Percentiles rank a stretch among this genome's conserved stretches.
Conservation (phyloP, 768 basidiomycete species). For the Suillus tomentosus region DNA sequence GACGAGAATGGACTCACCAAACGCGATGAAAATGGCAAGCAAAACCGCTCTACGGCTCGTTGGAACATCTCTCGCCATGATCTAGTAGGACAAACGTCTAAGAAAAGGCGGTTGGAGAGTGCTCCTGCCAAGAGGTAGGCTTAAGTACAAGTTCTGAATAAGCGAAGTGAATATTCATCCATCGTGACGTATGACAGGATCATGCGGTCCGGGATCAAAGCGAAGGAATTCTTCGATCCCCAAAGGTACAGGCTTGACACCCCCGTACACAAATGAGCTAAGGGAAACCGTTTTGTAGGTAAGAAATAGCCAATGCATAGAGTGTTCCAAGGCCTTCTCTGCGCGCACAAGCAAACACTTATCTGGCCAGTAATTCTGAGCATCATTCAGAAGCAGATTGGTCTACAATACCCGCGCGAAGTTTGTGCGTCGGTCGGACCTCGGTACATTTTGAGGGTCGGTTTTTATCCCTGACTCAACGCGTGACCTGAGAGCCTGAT, state of each 20-base stretch:
- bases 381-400: neutral
- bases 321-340: neutral
- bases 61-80: conserved; percentile 47
- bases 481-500: conserved; percentile 1
- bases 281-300: neutral
- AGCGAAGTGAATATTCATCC: conserved; percentile 4
- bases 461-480: neutral
- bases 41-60: conserved; percentile 65
- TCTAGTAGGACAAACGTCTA: conserved; percentile 1
- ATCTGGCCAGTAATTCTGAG: neutral
- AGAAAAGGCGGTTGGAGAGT: neutral
- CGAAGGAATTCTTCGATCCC: conserved; percentile 6
- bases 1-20: conserved; percentile 47
- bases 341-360: neutral
- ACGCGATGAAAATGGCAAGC: conserved; percentile 71
- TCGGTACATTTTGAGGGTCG: neutral
- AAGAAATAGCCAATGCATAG: neutral
- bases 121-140: neutral
- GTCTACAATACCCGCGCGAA: neutral
- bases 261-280: too few relatives aligned
- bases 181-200: conserved; percentile 19
- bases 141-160: conserved; percentile 17
- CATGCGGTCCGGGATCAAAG: conserved; percentile 14
- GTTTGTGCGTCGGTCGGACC: conserved; percentile 1
- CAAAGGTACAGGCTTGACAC: neutral